Percentiles rank a stretch among this genome's conserved stretches.
These are phyloP conservation scores for Marasmius fiardii DNA, from an alignment of 1,284 basidiomycete genomes.

Conservation along the genomic window DNA sequence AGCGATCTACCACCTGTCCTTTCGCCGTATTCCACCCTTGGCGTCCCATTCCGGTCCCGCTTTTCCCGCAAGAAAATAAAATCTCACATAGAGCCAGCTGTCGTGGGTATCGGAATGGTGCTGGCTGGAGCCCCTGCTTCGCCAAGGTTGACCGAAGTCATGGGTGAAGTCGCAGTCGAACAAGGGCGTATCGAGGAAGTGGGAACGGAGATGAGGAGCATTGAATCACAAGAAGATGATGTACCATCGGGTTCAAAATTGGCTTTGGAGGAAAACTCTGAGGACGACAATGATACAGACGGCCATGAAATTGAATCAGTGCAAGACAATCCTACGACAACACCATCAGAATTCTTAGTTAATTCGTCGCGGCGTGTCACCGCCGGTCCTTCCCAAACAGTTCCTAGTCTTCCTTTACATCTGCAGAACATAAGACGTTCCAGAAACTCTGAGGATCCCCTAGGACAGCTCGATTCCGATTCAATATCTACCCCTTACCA, in stretches of 20 bases:
- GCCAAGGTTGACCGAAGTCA: slow-evolving; percentile 68
- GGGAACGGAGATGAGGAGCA: slow-evolving; percentile 42
- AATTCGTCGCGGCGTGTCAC: slow-evolving; percentile 39
- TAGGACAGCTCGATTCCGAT: slow-evolving; percentile 62
- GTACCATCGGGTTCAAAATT: slow-evolving; percentile 24
- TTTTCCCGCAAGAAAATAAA: slow-evolving; percentile 66
- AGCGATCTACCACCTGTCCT: slow-evolving; percentile 74
- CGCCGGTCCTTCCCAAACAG: slow-evolving; percentile 63
- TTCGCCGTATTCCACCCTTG: slow-evolving; percentile 63
- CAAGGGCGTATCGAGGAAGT: slow-evolving; percentile 74
- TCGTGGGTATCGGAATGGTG: slow-evolving; percentile 86
- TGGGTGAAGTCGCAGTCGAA: slow-evolving; percentile 85
- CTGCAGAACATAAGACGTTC: slow-evolving; percentile 47
- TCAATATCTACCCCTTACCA: slow-evolving; percentile 48
- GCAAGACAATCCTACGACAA: neutral
- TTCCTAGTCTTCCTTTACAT: slow-evolving; percentile 64
- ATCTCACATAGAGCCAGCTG: slow-evolving; percentile 65
- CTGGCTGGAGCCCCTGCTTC: slow-evolving; percentile 78
- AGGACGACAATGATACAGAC: slow-evolving; percentile 15
- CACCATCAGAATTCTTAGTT: slow-evolving; percentile 1
- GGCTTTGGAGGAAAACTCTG: slow-evolving; percentile 7
- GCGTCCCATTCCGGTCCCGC: slow-evolving; percentile 42
- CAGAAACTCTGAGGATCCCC: slow-evolving; percentile 65
- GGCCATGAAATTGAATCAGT: slow-evolving; percentile 24
- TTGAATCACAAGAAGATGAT: slow-evolving; percentile 45